A percentile compares a stretch with the other conserved stretches of the same genome.
Conservation (phyloP, 2,329 filamentous ascomycete species). For the Alternaria alternata region DNA sequence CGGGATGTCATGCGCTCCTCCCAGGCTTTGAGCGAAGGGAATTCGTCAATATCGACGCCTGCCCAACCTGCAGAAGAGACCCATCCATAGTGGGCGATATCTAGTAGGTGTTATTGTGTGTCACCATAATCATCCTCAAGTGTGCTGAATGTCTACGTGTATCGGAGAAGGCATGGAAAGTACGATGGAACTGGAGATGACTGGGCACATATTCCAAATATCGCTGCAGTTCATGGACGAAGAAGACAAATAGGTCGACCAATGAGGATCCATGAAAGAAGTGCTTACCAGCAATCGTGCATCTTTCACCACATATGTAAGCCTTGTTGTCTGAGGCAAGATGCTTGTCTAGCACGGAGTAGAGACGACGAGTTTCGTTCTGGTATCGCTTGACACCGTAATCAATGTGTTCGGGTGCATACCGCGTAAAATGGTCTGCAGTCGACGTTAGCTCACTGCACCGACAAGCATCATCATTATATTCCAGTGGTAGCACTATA, state of each 20-base stretch:
- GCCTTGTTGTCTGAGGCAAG: slow-evolving; percentile 62
- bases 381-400: slow-evolving; percentile 84
- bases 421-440: slow-evolving; percentile 79
- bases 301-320: slow-evolving; percentile 69
- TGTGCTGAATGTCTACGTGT: background rate
- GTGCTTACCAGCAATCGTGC: slow-evolving; percentile 59
- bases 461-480: background rate
- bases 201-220: background rate
- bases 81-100: slow-evolving; percentile 85
- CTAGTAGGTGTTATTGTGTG: slow-evolving; percentile 46
- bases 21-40: slow-evolving; percentile 80
- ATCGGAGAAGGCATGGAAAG: background rate
- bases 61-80: slow-evolving; percentile 67
- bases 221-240: background rate
- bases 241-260: background rate
- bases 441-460: slow-evolving; percentile 8
- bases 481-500: background rate
- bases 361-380: slow-evolving; percentile 85
- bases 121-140: background rate
- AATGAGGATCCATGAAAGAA: background rate
- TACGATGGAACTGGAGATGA: background rate
- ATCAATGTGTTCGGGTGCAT: slow-evolving; percentile 81
- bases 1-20: slow-evolving; percentile 73
- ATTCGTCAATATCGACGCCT: slow-evolving; percentile 75
- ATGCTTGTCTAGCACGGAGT: slow-evolving; percentile 77